Conservation (phyloP, 73 alveolate species). For the Tetrahymena borealis region DNA sequence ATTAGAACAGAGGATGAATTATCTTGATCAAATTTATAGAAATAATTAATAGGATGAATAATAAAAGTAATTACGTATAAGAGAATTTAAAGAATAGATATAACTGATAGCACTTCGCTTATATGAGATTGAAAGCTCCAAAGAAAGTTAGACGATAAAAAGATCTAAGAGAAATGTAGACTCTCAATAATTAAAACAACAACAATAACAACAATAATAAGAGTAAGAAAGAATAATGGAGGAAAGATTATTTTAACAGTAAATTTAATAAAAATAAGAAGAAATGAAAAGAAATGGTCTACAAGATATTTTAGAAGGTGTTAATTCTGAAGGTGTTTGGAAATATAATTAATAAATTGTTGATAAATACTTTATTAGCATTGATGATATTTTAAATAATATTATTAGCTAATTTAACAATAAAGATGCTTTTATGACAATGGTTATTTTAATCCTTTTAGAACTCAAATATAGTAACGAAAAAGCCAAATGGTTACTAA, state of each 20-base stretch:
- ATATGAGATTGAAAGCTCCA: too few relatives aligned
- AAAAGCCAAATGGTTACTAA: neutral
- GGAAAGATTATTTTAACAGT: neutral
- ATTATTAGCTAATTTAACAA: neutral
- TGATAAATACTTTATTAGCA: neutral
- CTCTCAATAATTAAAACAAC: too few relatives aligned
- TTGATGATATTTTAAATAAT: neutral
- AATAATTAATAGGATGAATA: too few relatives aligned
- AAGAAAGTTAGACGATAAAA: too few relatives aligned
- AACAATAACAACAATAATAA: too few relatives aligned
- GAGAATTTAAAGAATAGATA: too few relatives aligned
- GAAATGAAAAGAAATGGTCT: neutral
- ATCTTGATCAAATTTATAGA: too few relatives aligned
- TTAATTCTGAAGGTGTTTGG: neutral
- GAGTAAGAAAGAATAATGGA: neutral
- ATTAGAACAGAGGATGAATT: too few relatives aligned
- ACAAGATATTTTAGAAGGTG: neutral
- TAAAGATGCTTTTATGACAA: neutral
- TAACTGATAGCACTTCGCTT: too few relatives aligned
- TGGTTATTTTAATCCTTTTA: neutral
- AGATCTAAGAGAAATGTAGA: too few relatives aligned
- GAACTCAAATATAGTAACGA: neutral
- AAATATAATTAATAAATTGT: neutral
- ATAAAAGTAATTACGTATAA: too few relatives aligned
- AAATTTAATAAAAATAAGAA: neutral